Evolutionary conservation across 257 asterid genomes (phyloP).

Genomic region (Solanum chmielewskii): DNA sequence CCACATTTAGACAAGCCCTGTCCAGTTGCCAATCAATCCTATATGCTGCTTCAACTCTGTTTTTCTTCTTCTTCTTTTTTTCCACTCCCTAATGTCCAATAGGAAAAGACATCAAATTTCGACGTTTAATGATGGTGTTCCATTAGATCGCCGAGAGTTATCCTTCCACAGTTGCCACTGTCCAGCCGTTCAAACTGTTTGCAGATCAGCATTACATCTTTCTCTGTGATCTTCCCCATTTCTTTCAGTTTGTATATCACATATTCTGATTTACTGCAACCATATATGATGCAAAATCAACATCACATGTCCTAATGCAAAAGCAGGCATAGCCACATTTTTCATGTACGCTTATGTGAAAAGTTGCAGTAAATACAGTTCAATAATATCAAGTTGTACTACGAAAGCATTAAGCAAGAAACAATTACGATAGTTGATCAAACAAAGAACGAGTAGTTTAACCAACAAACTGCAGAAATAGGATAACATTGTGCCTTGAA

Average conservation of each 20-base stretch:
- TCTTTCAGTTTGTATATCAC: slow-evolving; percentile 90
- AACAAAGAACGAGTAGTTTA: background rate
- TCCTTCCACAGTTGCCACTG: slow-evolving; percentile 76
- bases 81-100: background rate
- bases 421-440: background rate
- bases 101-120: background rate
- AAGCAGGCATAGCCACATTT: background rate
- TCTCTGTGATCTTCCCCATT: slow-evolving; percentile 70
- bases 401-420: background rate
- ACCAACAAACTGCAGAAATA: background rate
- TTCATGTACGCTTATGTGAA: background rate
- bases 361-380: background rate
- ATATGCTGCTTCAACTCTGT: background rate
- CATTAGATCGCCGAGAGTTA: slow-evolving; percentile 78
- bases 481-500: background rate
- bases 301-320: background rate
- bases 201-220: slow-evolving; percentile 60
- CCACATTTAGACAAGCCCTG: background rate
- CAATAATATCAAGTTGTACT: background rate
- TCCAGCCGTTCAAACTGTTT: slow-evolving; percentile 77
- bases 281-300: background rate
- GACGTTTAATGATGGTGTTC: slow-evolving; percentile 9
- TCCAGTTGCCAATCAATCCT: background rate
- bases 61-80: background rate
- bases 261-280: slow-evolving; percentile 74